Conservation (phyloP, 2,329 filamentous ascomycete species). For the Diaporthe citrichinensis region DNA sequence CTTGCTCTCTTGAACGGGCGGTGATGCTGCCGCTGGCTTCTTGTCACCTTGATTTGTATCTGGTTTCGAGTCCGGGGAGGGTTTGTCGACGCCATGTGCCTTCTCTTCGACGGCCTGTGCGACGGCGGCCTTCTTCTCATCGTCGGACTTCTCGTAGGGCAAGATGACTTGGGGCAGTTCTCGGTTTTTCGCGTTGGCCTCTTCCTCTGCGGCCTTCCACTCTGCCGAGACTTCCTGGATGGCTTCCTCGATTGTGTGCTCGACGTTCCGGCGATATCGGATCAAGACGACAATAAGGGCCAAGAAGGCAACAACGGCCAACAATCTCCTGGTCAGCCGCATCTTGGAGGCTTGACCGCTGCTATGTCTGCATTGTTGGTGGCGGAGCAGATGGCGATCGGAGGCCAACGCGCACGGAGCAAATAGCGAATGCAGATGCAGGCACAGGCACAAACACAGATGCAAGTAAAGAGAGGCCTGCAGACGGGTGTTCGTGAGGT, state of each 20-base stretch:
- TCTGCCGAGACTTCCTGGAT: slow-evolving; percentile 40
- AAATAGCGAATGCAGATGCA: slow-evolving; percentile 14
- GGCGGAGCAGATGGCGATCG: background rate
- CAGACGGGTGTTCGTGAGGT: background rate
- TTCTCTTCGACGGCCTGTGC: slow-evolving; percentile 23
- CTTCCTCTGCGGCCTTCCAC: slow-evolving; percentile 39
- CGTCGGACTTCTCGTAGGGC: slow-evolving; percentile 33
- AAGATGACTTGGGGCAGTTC: slow-evolving; percentile 41
- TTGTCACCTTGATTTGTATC: slow-evolving; percentile 11
- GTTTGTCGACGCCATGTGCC: background rate
- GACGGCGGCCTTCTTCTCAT: slow-evolving; percentile 17
- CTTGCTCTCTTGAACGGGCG: background rate
- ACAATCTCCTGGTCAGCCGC: slow-evolving; percentile 39
- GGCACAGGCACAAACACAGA: background rate
- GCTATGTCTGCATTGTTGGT: slow-evolving; percentile 39
- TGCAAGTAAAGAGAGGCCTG: background rate
- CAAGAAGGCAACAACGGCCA: slow-evolving; percentile 36
- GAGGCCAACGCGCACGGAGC: slow-evolving; percentile 14
- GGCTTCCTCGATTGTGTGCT: slow-evolving; percentile 40
- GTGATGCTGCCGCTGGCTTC: slow-evolving; percentile 18
- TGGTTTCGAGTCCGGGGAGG: background rate
- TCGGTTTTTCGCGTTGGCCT: slow-evolving; percentile 37
- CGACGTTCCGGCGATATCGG: slow-evolving; percentile 40
- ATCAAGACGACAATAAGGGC: slow-evolving; percentile 38
- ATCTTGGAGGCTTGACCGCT: slow-evolving; percentile 35